These are phyloP conservation scores for Citrus maxima DNA, from an alignment of 345 rosid genomes.

Conservation along the genomic window DNA sequence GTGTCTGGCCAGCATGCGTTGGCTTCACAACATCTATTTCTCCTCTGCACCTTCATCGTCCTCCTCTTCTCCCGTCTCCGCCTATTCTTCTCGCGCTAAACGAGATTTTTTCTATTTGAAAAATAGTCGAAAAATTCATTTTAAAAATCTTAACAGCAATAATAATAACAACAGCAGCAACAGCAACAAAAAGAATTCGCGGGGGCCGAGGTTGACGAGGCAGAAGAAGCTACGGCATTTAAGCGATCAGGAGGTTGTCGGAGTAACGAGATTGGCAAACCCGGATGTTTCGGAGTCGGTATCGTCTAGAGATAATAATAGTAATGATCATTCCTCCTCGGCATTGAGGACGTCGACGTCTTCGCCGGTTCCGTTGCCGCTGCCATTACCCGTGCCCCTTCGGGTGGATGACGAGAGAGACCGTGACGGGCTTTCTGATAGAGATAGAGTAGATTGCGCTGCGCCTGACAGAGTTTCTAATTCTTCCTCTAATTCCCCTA, in stretches of 20 bases:
- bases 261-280: constrained; percentile 18
- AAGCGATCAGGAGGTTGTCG: constrained; percentile 41
- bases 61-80: constrained; percentile 20
- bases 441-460: constrained; percentile 30
- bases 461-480: constrained; percentile 24
- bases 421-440: constrained; percentile 25
- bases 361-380: constrained; percentile 29
- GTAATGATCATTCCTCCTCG: constrained; percentile 10
- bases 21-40: constrained; percentile 59
- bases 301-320: not conserved
- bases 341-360: constrained; percentile 8
- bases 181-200: not conserved
- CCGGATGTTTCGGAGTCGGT: constrained; percentile 9
- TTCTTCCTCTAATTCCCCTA: constrained; percentile 29
- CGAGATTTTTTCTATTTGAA: not conserved
- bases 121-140: not conserved
- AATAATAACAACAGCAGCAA: not conserved
- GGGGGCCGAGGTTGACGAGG: constrained; percentile 44
- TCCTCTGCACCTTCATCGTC: constrained; percentile 39
- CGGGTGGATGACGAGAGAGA: constrained; percentile 46
- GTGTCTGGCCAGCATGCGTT: constrained; percentile 61
- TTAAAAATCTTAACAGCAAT: not conserved
- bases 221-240: constrained; percentile 59
- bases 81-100: constrained; percentile 19
- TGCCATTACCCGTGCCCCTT: constrained; percentile 59